Percentiles rank a stretch among this genome's conserved stretches.
phyloP scores from a whole-genome alignment of 169 alveolate species.

The Perkinsus olseni region DNA sequence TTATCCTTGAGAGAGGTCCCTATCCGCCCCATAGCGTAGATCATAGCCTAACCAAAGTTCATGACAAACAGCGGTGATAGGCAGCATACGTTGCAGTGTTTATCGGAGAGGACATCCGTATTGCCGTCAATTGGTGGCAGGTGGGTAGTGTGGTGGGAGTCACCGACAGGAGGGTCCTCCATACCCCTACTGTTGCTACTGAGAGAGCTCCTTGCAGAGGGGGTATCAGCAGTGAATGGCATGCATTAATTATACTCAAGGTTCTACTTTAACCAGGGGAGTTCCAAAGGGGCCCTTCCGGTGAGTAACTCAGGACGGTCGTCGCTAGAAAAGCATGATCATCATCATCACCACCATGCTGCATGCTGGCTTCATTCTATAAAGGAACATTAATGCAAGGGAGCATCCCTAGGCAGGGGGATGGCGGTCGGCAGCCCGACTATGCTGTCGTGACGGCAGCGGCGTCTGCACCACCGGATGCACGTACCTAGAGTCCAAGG shows the following conservation, averaged over 20 bases:
- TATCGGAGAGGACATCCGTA: not conserved
- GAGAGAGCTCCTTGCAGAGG: no score
- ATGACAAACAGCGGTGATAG: not conserved
- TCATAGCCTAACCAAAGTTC: not conserved
- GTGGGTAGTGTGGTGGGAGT: not conserved
- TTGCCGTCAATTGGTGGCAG: not conserved
- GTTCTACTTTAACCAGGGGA: no score
- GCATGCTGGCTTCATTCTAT: no score
- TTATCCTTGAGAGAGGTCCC: not conserved
- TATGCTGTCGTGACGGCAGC: not conserved
- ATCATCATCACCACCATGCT: no score
- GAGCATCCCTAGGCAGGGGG: no score
- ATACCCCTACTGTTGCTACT: no score
- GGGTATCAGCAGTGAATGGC: no score
- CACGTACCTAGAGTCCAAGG: not conserved
- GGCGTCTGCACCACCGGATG: not conserved
- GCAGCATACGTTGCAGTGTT: not conserved
- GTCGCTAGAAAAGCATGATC: no score
- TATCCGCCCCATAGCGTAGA: not conserved
- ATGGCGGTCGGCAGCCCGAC: not conserved
- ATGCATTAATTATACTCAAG: no score
- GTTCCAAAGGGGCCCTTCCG: no score
- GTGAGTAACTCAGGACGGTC: no score
- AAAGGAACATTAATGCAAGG: no score
- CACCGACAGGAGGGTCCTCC: not conserved